phyloP scores from a whole-genome alignment of 139 green algal species.

The Ettlia oleoabundans region DNA sequence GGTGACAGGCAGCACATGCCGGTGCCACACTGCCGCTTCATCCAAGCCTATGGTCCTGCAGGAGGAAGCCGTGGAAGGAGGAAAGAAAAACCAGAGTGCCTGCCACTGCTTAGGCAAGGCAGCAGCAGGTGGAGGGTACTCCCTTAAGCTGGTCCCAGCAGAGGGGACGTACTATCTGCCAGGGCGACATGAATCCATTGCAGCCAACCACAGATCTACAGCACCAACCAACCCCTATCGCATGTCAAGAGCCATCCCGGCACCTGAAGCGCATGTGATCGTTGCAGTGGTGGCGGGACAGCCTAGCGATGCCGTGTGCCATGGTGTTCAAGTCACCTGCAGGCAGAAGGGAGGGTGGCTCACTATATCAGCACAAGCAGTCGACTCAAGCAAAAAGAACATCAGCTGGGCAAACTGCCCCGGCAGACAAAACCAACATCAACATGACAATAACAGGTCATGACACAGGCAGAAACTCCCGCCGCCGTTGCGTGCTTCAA shows the following conservation, averaged over 20 bases:
- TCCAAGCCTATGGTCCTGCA: conserved; percentile 64
- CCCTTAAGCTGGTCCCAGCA: no score
- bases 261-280: conserved; percentile 77
- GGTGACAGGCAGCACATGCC: conserved; percentile 54
- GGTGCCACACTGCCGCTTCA: conserved; percentile 79
- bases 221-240: no score
- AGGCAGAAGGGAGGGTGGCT: not conserved
- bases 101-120: not conserved
- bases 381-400: not conserved
- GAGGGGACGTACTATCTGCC: no score
- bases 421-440: no score
- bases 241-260: no score
- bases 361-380: not conserved
- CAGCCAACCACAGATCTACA: no score
- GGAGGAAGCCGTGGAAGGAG: not conserved
- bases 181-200: no score
- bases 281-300: conserved; percentile 81
- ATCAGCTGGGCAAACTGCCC: not conserved
- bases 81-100: no score
- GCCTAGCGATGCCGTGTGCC: conserved; percentile 80
- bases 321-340: conserved; percentile 87
- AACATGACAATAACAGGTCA: no score
- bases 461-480: no score
- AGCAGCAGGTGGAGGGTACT: no score
- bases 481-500: no score